phyloP scores from a whole-genome alignment of 805 yeast genomes.

The Wickerhamiella azyma region DNA sequence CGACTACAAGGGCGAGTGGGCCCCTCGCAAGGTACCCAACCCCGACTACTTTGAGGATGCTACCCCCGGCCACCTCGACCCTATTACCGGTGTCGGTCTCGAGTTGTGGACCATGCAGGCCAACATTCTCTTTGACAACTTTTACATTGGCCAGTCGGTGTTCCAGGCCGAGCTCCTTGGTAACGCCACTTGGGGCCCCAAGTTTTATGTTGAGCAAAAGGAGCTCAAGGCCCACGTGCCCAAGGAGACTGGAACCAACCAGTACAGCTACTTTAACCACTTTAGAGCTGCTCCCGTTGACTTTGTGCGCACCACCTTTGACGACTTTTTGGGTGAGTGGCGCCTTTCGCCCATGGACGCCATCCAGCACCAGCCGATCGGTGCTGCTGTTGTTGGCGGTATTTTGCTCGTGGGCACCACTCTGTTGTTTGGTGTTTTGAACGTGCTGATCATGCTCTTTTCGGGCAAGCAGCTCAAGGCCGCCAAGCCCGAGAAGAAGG shows the following conservation, averaged over 20 bases:
- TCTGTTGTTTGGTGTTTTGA: conserved; percentile 20
- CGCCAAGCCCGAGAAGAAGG: conserved; percentile 3
- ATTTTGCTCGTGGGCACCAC: conserved; percentile 18
- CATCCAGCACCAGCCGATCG: conserved; percentile 26
- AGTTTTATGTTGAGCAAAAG: conserved; percentile 24
- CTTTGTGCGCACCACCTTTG: conserved; percentile 19
- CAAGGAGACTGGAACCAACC: conserved; percentile 11
- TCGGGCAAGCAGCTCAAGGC: conserved; percentile 11
- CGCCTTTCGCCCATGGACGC: conserved; percentile 23
- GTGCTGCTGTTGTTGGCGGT: conserved; percentile 22
- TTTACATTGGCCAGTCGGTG: conserved; percentile 75
- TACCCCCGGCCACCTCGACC: conserved; percentile 46
- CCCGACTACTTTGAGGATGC: conserved; percentile 52
- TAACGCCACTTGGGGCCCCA: conserved; percentile 48
- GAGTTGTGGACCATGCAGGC: conserved; percentile 82
- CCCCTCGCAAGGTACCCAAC: conserved; percentile 49
- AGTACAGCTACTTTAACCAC: conserved; percentile 17
- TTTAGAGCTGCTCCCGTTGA: conserved; percentile 26
- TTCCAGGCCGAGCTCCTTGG: conserved; percentile 76
- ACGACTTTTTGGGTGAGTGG: conserved; percentile 23
- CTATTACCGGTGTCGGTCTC: conserved; percentile 71
- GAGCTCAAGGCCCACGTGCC: conserved; percentile 20
- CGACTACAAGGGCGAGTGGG: conserved; percentile 66
- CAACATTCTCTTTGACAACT: conserved; percentile 64
- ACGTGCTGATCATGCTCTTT: conserved; percentile 13